phyloP scores from a whole-genome alignment of 2,329 filamentous ascomycete species.

The Escovopsis sp. region DNA sequence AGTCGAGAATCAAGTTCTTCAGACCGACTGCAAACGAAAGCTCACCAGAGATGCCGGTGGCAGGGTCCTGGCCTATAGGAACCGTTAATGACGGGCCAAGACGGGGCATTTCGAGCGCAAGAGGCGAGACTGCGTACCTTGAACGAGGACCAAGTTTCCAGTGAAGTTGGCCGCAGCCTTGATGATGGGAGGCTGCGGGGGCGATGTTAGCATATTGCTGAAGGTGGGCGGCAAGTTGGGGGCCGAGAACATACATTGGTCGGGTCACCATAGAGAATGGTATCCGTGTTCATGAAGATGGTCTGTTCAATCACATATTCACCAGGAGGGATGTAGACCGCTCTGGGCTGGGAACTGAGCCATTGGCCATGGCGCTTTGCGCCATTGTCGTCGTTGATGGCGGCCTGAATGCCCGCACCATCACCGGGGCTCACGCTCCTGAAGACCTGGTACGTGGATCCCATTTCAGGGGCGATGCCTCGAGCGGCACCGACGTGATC shows the following conservation, averaged over 20 bases:
- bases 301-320: conserved; percentile 25
- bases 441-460: conserved; percentile 23
- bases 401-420: conserved; percentile 21
- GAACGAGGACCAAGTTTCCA: conserved; percentile 18
- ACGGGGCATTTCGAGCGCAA: not conserved
- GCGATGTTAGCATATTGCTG: not conserved
- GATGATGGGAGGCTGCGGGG: conserved; percentile 22
- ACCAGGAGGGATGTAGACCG: conserved; percentile 28
- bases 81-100: not conserved
- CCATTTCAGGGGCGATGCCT: conserved; percentile 27
- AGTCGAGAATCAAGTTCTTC: conserved; percentile 30
- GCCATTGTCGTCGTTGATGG: conserved; percentile 23
- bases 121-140: conserved; percentile 10
- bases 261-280: conserved; percentile 31
- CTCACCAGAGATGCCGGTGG: conserved; percentile 19
- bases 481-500: conserved; percentile 22
- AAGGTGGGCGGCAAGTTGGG: too few relatives aligned
- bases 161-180: conserved; percentile 24
- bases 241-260: conserved; percentile 14
- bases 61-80: conserved; percentile 18
- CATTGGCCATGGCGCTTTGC: conserved; percentile 20
- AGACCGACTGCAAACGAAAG: conserved; percentile 27
- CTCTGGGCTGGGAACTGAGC: conserved; percentile 28
- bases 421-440: conserved; percentile 23
- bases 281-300: conserved; percentile 28